These are phyloP conservation scores for Stachybotrys echinatus DNA, from an alignment of 2,329 filamentous ascomycete genomes.

Conservation along the genomic window DNA sequence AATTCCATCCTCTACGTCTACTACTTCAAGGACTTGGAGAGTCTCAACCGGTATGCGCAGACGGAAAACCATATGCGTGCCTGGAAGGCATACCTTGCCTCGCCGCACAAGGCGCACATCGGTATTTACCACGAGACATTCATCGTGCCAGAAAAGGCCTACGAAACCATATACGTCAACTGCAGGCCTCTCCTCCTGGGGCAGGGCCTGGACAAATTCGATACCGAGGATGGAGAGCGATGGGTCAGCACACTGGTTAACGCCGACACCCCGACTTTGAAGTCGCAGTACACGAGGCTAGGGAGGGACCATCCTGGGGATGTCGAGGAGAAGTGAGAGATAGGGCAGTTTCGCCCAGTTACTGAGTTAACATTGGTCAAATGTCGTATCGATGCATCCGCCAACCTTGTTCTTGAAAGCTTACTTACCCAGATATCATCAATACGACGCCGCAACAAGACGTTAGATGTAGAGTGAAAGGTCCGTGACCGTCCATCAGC, in stretches of 20 bases:
- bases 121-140: conserved; percentile 53
- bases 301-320: conserved; percentile 15
- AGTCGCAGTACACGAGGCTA: conserved; percentile 28
- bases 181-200: conserved; percentile 32
- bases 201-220: conserved; percentile 15
- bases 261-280: conserved; percentile 22
- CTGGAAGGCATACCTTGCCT: conserved; percentile 43
- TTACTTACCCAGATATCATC: too few species aligned
- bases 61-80: conserved; percentile 38
- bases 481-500: too few species aligned
- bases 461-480: too few species aligned
- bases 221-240: conserved; percentile 13
- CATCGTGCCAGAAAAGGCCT: conserved; percentile 33
- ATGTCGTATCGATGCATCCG: too few species aligned
- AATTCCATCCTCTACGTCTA: conserved; percentile 37
- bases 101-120: conserved; percentile 28
- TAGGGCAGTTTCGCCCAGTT: too few species aligned
- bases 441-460: too few species aligned
- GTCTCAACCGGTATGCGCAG: conserved; percentile 47
- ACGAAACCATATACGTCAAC: conserved; percentile 48
- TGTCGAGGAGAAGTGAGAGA: conserved; percentile 5
- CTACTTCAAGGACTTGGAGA: conserved; percentile 46
- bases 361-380: too few species aligned
- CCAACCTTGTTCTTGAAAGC: too few species aligned
- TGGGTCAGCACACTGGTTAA: conserved; percentile 30